phyloP scores from a whole-genome alignment of 208 protist species.

The Crithidia bombi region DNA sequence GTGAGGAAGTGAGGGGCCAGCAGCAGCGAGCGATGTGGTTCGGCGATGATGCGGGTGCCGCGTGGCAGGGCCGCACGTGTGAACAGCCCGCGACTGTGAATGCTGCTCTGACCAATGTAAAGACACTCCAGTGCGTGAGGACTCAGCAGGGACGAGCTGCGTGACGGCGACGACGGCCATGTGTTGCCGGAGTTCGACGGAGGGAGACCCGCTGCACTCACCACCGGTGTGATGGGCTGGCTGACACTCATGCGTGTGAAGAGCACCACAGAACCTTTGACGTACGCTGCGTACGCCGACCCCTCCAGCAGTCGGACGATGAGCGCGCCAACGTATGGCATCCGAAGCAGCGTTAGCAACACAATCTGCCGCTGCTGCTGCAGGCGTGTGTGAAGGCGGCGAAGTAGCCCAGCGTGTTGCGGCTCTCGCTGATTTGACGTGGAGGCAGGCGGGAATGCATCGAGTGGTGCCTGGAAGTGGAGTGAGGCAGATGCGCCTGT shows the following conservation, averaged over 20 bases:
- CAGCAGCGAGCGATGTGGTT: slow-evolving; percentile 60
- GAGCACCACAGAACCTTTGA: slow-evolving; percentile 46
- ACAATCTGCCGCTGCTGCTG: slow-evolving; percentile 22
- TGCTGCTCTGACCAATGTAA: slow-evolving; percentile 65
- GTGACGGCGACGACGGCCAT: not conserved
- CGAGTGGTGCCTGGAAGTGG: no score
- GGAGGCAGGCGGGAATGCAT: not conserved
- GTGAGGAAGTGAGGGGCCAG: slow-evolving; percentile 46
- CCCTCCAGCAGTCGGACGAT: slow-evolving; percentile 28
- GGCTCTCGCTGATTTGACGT: not conserved
- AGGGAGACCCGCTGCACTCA: not conserved
- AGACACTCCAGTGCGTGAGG: slow-evolving; percentile 44
- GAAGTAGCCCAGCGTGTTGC: not conserved
- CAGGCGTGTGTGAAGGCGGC: slow-evolving; percentile 5
- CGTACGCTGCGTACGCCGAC: slow-evolving; percentile 59
- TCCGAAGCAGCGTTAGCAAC: slow-evolving; percentile 32
- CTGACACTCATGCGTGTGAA: slow-evolving; percentile 52
- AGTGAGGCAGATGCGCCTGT: no score
- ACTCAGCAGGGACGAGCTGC: not conserved
- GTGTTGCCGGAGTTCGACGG: not conserved
- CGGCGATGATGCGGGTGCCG: slow-evolving; percentile 66
- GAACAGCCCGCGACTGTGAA: slow-evolving; percentile 77
- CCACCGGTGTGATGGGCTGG: slow-evolving; percentile 24
- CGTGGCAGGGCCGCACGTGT: slow-evolving; percentile 36
- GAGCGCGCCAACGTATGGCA: slow-evolving; percentile 23